phyloP scores from a whole-genome alignment of 148 eudicot genomes.

The Selenicereus undatus region DNA sequence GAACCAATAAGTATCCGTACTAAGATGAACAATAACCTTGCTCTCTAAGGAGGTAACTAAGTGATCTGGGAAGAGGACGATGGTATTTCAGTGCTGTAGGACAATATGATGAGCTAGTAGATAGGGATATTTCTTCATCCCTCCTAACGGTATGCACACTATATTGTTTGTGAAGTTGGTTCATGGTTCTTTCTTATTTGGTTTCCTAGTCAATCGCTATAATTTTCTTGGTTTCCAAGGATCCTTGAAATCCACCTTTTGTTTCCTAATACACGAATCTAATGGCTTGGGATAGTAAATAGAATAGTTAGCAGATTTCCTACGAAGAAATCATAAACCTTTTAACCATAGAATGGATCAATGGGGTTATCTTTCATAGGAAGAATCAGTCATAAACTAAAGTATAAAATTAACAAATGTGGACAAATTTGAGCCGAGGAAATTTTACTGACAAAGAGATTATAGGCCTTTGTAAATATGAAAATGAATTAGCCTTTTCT shows the following conservation, averaged over 20 bases:
- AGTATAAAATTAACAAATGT: too few species aligned
- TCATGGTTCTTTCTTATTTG: slow-evolving; percentile 28
- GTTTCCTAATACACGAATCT: too few species aligned
- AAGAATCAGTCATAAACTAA: neutral
- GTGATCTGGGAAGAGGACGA: slow-evolving; percentile 9
- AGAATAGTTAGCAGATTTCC: too few species aligned
- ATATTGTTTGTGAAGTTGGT: slow-evolving; percentile 65
- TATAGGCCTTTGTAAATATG: too few species aligned
- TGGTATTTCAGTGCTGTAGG: slow-evolving; percentile 30
- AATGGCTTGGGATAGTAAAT: too few species aligned
- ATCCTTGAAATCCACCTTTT: neutral
- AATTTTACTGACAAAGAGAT: too few species aligned
- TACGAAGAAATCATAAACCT: too few species aligned
- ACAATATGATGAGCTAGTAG: slow-evolving; percentile 36
- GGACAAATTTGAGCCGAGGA: neutral
- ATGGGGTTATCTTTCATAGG: too few species aligned
- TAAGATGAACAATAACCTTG: slow-evolving; percentile 66
- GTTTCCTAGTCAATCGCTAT: neutral
- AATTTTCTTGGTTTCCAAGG: neutral
- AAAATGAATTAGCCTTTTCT: too few species aligned
- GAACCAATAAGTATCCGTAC: slow-evolving; percentile 66
- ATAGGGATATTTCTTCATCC: slow-evolving; percentile 41
- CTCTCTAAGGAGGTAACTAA: slow-evolving; percentile 60
- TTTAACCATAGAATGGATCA: too few species aligned
- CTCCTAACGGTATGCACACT: slow-evolving; percentile 17